These are phyloP conservation scores for Diaporthe ilicicola DNA, from an alignment of 2,329 filamentous ascomycete genomes.

Conservation along the genomic window DNA sequence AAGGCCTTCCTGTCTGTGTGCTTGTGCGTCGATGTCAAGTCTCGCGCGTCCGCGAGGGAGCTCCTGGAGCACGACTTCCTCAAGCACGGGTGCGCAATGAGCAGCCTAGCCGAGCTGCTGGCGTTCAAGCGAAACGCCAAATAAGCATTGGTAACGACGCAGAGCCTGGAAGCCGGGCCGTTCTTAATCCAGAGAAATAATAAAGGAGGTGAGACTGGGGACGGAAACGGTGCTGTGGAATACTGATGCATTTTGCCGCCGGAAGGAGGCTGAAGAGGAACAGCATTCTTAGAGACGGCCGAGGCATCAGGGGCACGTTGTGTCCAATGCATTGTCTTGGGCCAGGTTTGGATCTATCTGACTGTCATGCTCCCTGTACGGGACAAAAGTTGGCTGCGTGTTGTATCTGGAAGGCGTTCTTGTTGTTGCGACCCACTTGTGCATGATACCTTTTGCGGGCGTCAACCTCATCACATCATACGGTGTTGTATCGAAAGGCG, in stretches of 20 bases:
- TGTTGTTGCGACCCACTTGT: conserved; percentile 20
- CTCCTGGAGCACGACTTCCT: conserved; percentile 93
- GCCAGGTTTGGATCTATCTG: conserved; percentile 27
- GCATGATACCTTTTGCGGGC: conserved; percentile 28
- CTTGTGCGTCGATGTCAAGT: conserved; percentile 95
- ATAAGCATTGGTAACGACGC: conserved; percentile 48
- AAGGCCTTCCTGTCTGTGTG: conserved; percentile 97
- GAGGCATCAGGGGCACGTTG: conserved; percentile 1
- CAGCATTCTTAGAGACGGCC: not conserved
- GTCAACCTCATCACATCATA: conserved; percentile 23
- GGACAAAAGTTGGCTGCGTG: conserved; percentile 27
- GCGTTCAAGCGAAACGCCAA: conserved; percentile 83
- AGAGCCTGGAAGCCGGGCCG: not conserved
- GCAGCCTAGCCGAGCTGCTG: conserved; percentile 85
- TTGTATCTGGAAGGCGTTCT: conserved; percentile 27
- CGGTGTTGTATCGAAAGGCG: conserved; percentile 14
- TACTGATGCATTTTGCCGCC: not conserved
- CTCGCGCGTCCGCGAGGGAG: conserved; percentile 89
- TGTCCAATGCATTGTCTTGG: conserved; percentile 18
- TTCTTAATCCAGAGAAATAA: not conserved
- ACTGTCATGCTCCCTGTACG: conserved; percentile 16
- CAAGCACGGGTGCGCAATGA: conserved; percentile 85
- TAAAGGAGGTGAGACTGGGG: not conserved
- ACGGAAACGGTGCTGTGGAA: not conserved
- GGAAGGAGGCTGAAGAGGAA: not conserved